These are phyloP conservation scores for Starmerella bombicola DNA, from an alignment of 805 yeast species.

Conservation along the genomic window DNA sequence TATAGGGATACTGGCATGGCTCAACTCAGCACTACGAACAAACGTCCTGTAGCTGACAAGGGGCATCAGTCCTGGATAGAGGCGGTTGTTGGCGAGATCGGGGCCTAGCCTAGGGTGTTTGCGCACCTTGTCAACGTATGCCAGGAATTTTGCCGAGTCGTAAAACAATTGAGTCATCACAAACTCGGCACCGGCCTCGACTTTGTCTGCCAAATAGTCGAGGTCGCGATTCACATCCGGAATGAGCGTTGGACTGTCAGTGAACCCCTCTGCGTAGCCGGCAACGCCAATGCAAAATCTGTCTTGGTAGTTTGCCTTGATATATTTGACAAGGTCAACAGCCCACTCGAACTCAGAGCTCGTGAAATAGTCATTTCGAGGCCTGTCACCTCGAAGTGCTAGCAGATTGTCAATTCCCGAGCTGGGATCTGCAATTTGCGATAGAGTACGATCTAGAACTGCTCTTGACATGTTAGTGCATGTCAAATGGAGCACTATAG, in stretches of 20 bases:
- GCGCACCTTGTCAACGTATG: conserved; percentile 64
- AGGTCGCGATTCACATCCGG: conserved; percentile 62
- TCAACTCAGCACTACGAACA: conserved; percentile 87
- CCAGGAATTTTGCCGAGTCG: conserved; percentile 65
- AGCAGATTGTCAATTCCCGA: conserved; percentile 79
- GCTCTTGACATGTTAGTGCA: conserved; percentile 81
- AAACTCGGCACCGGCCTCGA: conserved; percentile 90
- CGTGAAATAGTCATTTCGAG: conserved; percentile 46
- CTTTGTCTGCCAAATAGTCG: conserved; percentile 69
- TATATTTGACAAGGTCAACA: conserved; percentile 73
- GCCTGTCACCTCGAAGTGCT: conserved; percentile 94
- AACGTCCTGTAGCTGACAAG: conserved; percentile 85
- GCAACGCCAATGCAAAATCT: conserved; percentile 93
- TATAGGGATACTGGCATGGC: conserved; percentile 68
- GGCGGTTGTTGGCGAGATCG: conserved; percentile 58
- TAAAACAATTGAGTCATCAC: conserved; percentile 84
- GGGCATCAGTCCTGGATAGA: conserved; percentile 97
- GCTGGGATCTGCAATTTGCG: conserved; percentile 41
- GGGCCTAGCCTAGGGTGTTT: conserved; percentile 39
- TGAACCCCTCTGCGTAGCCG: conserved; percentile 96
- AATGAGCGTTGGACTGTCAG: conserved; percentile 62
- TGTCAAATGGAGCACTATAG: conserved; percentile 88
- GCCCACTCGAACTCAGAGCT: conserved; percentile 39
- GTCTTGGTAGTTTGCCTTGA: conserved; percentile 53
- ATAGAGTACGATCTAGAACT: conserved; percentile 68